Percentiles rank a stretch among this genome's conserved stretches.
These are phyloP conservation scores for Lipomyces starkeyi DNA, from an alignment of 805 yeast genomes.

Conservation along the genomic window DNA sequence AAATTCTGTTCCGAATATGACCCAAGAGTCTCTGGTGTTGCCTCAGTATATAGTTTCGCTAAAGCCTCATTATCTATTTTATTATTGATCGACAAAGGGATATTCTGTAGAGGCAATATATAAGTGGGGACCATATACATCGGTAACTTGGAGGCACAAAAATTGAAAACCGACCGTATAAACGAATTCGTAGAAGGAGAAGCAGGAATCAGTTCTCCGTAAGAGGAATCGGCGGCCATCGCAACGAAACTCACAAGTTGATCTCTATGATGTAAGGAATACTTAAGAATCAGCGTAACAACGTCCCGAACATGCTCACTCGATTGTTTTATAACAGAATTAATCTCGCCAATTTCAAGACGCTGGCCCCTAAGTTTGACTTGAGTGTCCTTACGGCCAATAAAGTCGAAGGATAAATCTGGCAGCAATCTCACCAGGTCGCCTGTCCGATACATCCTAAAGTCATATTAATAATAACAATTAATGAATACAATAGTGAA, in stretches of 20 bases:
- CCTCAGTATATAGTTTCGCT: constrained; percentile 16
- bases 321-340: constrained; percentile 33
- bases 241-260: constrained; percentile 38
- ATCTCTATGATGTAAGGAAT: constrained; percentile 27
- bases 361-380: constrained; percentile 46
- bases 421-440: constrained; percentile 41
- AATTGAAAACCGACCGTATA: not conserved
- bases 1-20: not conserved
- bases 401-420: constrained; percentile 41
- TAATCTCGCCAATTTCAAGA: constrained; percentile 45
- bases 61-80: constrained; percentile 37
- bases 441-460: constrained; percentile 39
- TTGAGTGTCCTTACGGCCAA: constrained; percentile 44
- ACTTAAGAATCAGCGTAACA: constrained; percentile 28
- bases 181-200: not conserved
- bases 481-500: not conserved
- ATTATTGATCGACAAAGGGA: constrained; percentile 40
- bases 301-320: constrained; percentile 23
- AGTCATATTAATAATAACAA: not conserved
- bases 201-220: constrained; percentile 11
- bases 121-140: constrained; percentile 41
- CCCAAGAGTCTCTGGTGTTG: not conserved
- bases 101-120: constrained; percentile 28
- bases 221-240: not conserved
- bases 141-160: constrained; percentile 30